Base-by-base conservation (phyloP, 352 stramenopile genomes). In the Phytophthora europaea region DNA sequence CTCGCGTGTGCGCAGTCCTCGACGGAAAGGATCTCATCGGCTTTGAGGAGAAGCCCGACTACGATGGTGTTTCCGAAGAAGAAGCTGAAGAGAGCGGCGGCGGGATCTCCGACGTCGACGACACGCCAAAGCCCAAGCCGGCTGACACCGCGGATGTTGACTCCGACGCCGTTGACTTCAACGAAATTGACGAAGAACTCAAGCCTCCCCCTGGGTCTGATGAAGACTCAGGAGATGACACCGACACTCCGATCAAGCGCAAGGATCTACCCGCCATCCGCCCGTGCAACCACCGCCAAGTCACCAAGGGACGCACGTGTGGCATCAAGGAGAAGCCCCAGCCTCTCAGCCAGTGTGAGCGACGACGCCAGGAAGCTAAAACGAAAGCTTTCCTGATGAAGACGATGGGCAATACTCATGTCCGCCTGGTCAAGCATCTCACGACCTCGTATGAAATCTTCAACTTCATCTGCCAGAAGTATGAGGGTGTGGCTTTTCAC, bases 341-440 rank as follows among this genome's bases (percentile, higher is more conserved):
- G 4, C 31, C 13, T 12, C 50, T 59, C 6, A 67, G 15, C 48
- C 48, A 43, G n/a, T 12, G 8, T 16, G n/a, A 56, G 1, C 43
- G 53, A 20, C 58, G n/a, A 1, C 18, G 40, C 26, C 26, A 28
- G 26, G 26, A 28, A 28, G 26, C 26, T 28, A 28, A 28, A 6
- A 6, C 26, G 26, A 28, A 28, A 28, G 26, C 26, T 28, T 28
- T 28, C 26, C 26, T 6, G 26, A 28, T 28, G 26, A 28, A 28
- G 26, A 28, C 26, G 26, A 28, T 6, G 26, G 2, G 4, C 26
- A 28, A 28, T 2, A 28, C 26, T 28, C 8, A 63, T 40, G 60
- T 73, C 6, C 52, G 59, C 6, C 52, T 72, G 2, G 57, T 69
- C 15, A 69, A 66, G 50, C 66, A 73, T 45, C 62, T 66, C 33